Conservation (phyloP, 2,329 filamentous ascomycete genomes). For the Venturia pyrina region DNA sequence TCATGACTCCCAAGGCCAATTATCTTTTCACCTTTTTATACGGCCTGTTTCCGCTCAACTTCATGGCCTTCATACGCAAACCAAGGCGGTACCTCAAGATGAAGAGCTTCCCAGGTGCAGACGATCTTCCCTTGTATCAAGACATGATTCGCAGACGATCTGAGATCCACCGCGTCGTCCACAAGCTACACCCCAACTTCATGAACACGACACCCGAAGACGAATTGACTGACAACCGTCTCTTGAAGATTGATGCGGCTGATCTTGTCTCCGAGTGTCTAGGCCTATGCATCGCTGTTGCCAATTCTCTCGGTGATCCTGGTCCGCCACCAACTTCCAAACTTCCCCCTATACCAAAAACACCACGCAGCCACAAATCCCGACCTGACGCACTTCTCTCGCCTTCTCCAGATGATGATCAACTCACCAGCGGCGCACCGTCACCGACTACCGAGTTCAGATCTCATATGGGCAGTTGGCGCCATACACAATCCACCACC, state of each 20-base stretch:
- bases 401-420: conserved; percentile 23
- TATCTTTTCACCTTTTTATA: conserved; percentile 77
- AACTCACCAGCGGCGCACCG: conserved; percentile 15
- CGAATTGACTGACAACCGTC: conserved; percentile 67
- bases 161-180: conserved; percentile 61
- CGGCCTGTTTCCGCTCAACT: conserved; percentile 74
- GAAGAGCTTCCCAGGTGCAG: conserved; percentile 57
- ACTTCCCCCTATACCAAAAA: conserved; percentile 34
- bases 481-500: conserved; percentile 44
- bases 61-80: conserved; percentile 77
- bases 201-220: conserved; percentile 70
- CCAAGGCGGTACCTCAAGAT: conserved; percentile 69
- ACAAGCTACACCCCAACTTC: conserved; percentile 76
- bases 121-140: conserved; percentile 69
- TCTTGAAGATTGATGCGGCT: conserved; percentile 68
- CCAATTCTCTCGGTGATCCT: conserved; percentile 32
- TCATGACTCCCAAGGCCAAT: conserved; percentile 55
- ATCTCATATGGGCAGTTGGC: conserved; percentile 38
- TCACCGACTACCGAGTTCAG: conserved; percentile 17
- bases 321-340: conserved; percentile 37
- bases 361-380: conserved; percentile 6
- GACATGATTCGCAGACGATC: conserved; percentile 67
- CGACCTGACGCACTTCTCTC: conserved; percentile 17
- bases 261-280: conserved; percentile 75
- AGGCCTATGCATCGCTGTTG: conserved; percentile 47